Evolutionary conservation across 495 filamentous ascomycete species (phyloP), one percentile per base, ranked within the genome.

Genomic region (Penicillium argentinense): DNA sequence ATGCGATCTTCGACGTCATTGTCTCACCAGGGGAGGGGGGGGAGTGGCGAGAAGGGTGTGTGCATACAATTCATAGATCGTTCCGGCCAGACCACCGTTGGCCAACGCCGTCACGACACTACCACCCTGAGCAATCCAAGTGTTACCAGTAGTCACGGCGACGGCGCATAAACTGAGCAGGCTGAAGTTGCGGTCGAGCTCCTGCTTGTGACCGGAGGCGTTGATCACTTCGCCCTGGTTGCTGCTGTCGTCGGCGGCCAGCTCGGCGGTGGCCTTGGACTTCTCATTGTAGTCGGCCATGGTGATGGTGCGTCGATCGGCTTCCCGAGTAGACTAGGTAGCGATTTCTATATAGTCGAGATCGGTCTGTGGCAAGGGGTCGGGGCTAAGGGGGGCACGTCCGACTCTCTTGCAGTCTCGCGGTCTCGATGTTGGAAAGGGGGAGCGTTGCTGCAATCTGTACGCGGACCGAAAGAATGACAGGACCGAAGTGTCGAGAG

Each of bases 171-270:
- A 77, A 45, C 74, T 80, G 47, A 81, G 44, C 3, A 84, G 63
- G 33, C 77, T 75, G 60, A 82, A 84, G 33, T 82, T 76, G 14
- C 81, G 69, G 25, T 82, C 71, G n/a, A 85, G 65, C 49, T 84
- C 77, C 51, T 85, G 79, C 23, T 55, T 58, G 60, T 84, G 79
- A 18, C 81, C 80, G 2, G 75, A 76, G 0, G 75, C 78, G 53
- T 83, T 84, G 49, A 82, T 37, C 41, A 64, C 33, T 43, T 63
- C 64, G 12, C 56, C 60, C 16, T 53, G 32, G 21, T 39, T 42
- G 21, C 40, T 42, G 13, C 13, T 36, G 2, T 60, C 58, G 37
- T 63, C 58, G 1, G 51, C 38, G 24, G 51, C 28, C 5, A 50
- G 28, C 34, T 63, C 59, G 32, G 63, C 64, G n/a, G 49, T 29